Conservation (phyloP, 208 protist species). For the Angomonas deanei region DNA sequence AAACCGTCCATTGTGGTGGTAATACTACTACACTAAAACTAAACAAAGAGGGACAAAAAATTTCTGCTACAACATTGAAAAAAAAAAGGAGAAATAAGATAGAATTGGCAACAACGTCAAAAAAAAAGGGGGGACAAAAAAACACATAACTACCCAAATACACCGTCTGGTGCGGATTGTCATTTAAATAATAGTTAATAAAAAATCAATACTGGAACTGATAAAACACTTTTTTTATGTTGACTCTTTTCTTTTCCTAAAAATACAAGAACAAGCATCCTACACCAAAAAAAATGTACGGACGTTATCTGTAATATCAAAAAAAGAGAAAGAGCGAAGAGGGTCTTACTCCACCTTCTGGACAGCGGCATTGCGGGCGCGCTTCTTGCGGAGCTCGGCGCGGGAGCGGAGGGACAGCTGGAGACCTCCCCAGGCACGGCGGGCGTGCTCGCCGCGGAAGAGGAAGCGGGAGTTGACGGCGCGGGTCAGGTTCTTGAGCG, state of each 20-base stretch:
- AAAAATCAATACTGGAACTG: not conserved
- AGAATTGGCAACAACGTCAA: not conserved
- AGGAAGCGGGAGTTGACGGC: conserved; percentile 93
- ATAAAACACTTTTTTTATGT: conserved; percentile 1
- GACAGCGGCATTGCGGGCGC: conserved; percentile 52
- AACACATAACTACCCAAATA: not conserved
- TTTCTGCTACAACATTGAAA: too few species aligned
- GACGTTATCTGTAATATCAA: too few species aligned
- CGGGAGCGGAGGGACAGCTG: conserved; percentile 81
- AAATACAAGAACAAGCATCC: conserved; percentile 16
- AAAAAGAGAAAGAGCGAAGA: not conserved
- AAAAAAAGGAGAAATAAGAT: not conserved
- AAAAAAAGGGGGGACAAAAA: not conserved
- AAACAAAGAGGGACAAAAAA: too few species aligned
- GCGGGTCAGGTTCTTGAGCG: conserved; percentile 91
- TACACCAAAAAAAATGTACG: too few species aligned
- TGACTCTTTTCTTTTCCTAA: conserved; percentile 7
- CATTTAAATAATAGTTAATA: not conserved
- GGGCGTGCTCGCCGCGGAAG: conserved; percentile 85
- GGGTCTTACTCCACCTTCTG: conserved; percentile 12
- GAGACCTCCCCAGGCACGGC: conserved; percentile 93
- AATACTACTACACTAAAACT: too few species aligned
- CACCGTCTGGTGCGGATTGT: not conserved
- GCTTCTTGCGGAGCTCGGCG: conserved; percentile 81
- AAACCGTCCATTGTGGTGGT: conserved; percentile 30